Base-by-base conservation (phyloP, 805 yeast species). In the Starmerella scarabaei region DNA sequence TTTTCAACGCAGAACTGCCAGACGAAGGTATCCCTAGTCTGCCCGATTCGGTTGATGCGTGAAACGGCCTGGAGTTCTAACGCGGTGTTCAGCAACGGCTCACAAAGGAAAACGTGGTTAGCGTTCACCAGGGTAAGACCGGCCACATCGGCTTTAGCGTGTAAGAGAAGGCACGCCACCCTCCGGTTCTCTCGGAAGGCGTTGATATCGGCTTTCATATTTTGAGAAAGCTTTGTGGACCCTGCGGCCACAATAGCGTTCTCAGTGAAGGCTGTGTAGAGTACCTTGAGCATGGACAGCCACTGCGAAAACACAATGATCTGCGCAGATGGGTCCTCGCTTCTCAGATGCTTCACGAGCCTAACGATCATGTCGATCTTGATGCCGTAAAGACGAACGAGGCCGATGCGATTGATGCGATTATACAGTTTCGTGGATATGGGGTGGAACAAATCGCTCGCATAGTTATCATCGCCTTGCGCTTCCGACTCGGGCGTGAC, bases 91-190 rank as follows among this genome's bases (percentile, higher is more conserved):
- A 91, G 78, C 42, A 91, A 66, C 1, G 98, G 97, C 60, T 91
- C 98, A 57, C 96, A 81, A 4, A 91, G 58, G 45, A 86, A 79
- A 0, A 91, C 88, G 57, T 91, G 95, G 2, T 81, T 80, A 0
- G 98, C 97, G 63, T 88, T 88, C 7, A 85, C 75, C 40, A 91
- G 65, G 7, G 94, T 91, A 47, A 91, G 64, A 0, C 98, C 98
- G 12, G 95, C 63, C 2, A 60, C 59, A 29, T 86, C 83, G 0
- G 86, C 77, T 48, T 75, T 77, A 0, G 94, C 88, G 59, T 84
- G 83, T 48, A 91, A 60, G 21, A 91, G 59, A 53, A 88, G 77
- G 57, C 97, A 88, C 0, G 95, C 81, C n/a, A 80, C 69, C 0
- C 64, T 56, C 3, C 72, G 63, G 48, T 72, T 67, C 23, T 67